phyloP scores from a whole-genome alignment of 495 filamentous ascomycete genomes.

The Penicillium diatomitis region DNA sequence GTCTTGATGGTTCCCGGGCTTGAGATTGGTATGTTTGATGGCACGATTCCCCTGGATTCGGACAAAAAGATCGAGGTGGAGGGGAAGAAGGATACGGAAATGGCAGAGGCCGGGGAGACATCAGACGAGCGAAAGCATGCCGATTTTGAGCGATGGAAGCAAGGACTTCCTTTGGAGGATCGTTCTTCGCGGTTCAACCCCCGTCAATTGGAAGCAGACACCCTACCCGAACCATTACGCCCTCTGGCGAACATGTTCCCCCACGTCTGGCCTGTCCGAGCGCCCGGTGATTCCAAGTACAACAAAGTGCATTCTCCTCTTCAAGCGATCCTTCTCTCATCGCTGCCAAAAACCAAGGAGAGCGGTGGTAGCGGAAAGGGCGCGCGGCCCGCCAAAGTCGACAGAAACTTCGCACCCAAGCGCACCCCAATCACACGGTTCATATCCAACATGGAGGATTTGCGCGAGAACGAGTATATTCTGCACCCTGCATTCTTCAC shows the following conservation, averaged over 20 bases:
- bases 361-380: slow-evolving; percentile 42
- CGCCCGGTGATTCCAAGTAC: slow-evolving; percentile 74
- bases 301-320: slow-evolving; percentile 77
- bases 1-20: slow-evolving; percentile 91
- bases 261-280: slow-evolving; percentile 80
- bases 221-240: slow-evolving; percentile 53
- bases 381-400: slow-evolving; percentile 44
- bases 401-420: slow-evolving; percentile 53
- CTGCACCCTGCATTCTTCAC: slow-evolving; percentile 64
- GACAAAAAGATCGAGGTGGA: background rate
- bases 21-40: slow-evolving; percentile 82
- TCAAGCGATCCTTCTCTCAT: slow-evolving; percentile 64
- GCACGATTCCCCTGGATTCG: slow-evolving; percentile 43
- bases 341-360: slow-evolving; percentile 54
- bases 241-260: slow-evolving; percentile 75
- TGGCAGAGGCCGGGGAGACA: slow-evolving; percentile 2
- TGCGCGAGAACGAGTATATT: slow-evolving; percentile 73
- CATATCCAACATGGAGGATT: slow-evolving; percentile 57
- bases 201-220: slow-evolving; percentile 46
- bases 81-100: slow-evolving; percentile 4
- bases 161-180: slow-evolving; percentile 33
- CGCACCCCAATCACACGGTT: slow-evolving; percentile 73
- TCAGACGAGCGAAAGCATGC: slow-evolving; percentile 17
- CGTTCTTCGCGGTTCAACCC: slow-evolving; percentile 60
- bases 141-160: slow-evolving; percentile 36